These are phyloP conservation scores for Atractiella rhizophila DNA, from an alignment of 768 basidiomycete species.

Conservation along the genomic window DNA sequence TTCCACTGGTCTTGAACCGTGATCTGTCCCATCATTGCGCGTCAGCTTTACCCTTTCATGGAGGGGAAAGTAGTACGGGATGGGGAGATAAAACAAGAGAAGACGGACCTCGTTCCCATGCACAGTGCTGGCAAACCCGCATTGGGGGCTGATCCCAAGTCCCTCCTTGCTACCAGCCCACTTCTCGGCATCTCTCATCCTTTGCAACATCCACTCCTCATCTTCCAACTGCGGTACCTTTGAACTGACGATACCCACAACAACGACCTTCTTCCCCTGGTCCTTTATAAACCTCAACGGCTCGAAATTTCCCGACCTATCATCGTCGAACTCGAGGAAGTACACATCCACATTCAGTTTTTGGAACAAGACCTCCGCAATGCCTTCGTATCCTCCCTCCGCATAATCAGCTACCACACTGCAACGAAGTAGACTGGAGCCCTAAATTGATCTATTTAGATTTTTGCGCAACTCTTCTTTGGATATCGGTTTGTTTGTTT, in stretches of 20 bases:
- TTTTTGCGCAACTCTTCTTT: too few species aligned
- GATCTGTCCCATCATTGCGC: neutral
- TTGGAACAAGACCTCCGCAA: constrained; percentile 10
- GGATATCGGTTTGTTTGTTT: too few species aligned
- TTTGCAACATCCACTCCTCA: constrained; percentile 14
- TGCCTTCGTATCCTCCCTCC: constrained; percentile 14
- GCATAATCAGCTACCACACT: too few species aligned
- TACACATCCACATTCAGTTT: constrained; percentile 11
- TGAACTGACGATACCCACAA: constrained; percentile 15
- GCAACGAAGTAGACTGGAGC: too few species aligned
- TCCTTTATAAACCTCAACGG: constrained; percentile 11
- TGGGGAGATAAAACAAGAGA: neutral
- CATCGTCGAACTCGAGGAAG: constrained; percentile 13
- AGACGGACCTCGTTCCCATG: neutral
- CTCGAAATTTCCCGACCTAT: constrained; percentile 12
- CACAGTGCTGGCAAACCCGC: constrained; percentile 10
- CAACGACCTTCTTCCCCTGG: constrained; percentile 13
- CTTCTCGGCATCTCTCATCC: constrained; percentile 14
- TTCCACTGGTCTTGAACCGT: constrained; percentile 8
- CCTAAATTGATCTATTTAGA: too few species aligned
- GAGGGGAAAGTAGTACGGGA: neutral
- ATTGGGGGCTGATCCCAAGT: constrained; percentile 15
- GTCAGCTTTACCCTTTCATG: neutral
- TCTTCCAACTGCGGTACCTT: constrained; percentile 15
- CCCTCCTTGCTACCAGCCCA: constrained; percentile 16